A percentile compares a stretch with the other conserved stretches of the same genome.
These are phyloP conservation scores for Clarireedia homoeocarpa DNA, from an alignment of 2,329 filamentous ascomycete species.

Conservation along the genomic window DNA sequence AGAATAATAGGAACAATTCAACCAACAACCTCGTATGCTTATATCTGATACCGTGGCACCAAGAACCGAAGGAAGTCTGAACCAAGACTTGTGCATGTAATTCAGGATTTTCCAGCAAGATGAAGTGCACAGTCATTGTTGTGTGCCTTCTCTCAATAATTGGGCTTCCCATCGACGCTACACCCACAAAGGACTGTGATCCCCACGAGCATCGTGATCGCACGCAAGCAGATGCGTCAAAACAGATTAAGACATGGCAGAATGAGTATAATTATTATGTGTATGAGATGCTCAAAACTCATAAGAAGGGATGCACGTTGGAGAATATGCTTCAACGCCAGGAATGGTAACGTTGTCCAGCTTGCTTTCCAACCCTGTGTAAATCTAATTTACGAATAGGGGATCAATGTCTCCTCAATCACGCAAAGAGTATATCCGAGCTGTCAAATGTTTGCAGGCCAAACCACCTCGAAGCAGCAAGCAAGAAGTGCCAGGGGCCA, in stretches of 20 bases:
- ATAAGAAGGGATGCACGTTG: background rate
- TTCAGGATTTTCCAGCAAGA: background rate
- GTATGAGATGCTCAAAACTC: background rate
- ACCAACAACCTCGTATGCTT: no score
- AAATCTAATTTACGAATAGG: background rate
- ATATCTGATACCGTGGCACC: no score
- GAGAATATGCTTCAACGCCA: background rate
- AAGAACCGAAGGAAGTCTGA: no score
- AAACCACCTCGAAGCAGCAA: conserved; percentile 29
- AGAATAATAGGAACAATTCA: no score
- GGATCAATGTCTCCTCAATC: background rate
- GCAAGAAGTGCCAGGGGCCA: conserved; percentile 23
- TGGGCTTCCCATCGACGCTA: background rate
- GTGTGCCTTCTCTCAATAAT: background rate
- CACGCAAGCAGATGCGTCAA: background rate
- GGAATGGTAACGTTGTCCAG: background rate
- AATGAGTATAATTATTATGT: background rate
- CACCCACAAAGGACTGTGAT: background rate
- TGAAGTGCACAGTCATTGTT: background rate
- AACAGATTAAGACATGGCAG: background rate
- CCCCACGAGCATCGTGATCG: background rate
- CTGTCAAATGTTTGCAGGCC: conserved; percentile 32
- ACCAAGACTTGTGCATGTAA: background rate
- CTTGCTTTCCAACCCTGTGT: no score
- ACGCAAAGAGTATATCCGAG: conserved; percentile 30